These are phyloP conservation scores for Acacia acuminata DNA, from an alignment of 306 rosid species.

Conservation along the genomic window DNA sequence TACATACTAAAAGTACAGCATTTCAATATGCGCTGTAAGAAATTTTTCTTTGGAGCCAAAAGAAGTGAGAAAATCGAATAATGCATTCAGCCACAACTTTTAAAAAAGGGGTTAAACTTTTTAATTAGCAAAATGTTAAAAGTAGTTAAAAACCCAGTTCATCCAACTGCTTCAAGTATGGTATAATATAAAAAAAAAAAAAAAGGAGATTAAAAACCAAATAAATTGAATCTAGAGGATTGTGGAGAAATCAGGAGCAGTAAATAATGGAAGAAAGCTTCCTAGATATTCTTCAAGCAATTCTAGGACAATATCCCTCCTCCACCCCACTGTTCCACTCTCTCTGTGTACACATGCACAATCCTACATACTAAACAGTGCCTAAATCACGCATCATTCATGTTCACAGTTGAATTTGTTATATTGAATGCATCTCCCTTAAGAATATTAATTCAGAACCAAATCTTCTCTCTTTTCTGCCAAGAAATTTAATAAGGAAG, in stretches of 20 bases:
- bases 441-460: neutral
- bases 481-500: neutral
- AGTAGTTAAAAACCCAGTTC: neutral
- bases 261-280: neutral
- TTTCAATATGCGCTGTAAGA: neutral
- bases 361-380: neutral
- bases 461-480: neutral
- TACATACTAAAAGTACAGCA: slow-evolving; percentile 5
- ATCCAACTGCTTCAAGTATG: neutral
- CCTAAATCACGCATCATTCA: neutral
- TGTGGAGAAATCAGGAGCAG: neutral
- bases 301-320: neutral
- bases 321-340: neutral
- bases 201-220: neutral
- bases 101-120: neutral
- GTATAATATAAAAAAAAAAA: neutral
- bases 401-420: neutral
- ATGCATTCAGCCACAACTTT: neutral
- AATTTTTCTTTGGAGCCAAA: slow-evolving; percentile 8
- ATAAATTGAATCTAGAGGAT: neutral
- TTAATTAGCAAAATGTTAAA: neutral
- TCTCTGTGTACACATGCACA: neutral
- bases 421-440: neutral
- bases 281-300: neutral
- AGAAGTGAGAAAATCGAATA: neutral